These are phyloP conservation scores for Citropsis articulata DNA, from an alignment of 345 rosid genomes.

Conservation along the genomic window DNA sequence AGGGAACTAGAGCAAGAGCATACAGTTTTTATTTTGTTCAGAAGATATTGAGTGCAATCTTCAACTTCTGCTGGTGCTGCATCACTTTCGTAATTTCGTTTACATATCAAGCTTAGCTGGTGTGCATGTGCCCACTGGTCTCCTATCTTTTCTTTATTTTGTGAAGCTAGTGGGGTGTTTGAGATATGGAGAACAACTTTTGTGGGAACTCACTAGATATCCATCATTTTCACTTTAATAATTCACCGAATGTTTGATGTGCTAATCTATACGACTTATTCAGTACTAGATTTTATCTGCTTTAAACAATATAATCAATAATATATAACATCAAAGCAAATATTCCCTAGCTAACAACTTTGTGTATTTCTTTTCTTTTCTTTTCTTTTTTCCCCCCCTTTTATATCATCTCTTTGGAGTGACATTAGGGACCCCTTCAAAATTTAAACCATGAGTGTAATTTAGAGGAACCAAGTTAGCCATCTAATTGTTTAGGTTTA, in stretches of 20 bases:
- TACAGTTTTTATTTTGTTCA: no score
- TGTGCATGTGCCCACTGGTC: constrained; percentile 20
- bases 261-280: constrained; percentile 11
- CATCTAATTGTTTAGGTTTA: constrained; percentile 1
- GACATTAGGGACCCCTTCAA: not conserved
- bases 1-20: no score
- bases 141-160: not conserved
- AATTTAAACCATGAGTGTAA: not conserved
- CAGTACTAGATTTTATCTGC: constrained; percentile 6
- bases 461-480: not conserved
- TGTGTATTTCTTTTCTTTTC: not conserved
- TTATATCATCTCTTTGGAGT: not conserved
- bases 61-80: not conserved
- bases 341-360: constrained; percentile 10
- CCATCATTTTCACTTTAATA: constrained; percentile 19
- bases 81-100: constrained; percentile 3
- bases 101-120: constrained; percentile 18
- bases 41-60: not conserved
- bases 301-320: not conserved
- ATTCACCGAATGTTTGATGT: constrained; percentile 17
- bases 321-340: not conserved
- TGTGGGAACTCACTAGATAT: constrained; percentile 27
- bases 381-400: not conserved
- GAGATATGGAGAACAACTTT: constrained; percentile 13
- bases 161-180: constrained; percentile 11